These are phyloP conservation scores for Aristolochia californica DNA, from an alignment of 164 flowering plant genomes.

Conservation along the genomic window DNA sequence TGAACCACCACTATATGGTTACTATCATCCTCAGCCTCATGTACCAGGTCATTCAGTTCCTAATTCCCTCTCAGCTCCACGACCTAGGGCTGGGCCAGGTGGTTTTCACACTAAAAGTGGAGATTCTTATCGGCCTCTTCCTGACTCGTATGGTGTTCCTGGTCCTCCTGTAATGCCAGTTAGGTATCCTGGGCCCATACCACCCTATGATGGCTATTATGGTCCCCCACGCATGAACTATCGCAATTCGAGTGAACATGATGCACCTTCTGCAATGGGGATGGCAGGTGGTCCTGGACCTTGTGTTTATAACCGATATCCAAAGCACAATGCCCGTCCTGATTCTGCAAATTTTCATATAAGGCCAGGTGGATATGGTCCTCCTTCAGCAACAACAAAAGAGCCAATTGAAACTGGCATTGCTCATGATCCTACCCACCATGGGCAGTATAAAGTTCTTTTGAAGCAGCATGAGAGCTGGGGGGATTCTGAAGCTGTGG, in stretches of 20 bases:
- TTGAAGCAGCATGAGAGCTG: conserved; percentile 55
- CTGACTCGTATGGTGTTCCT: conserved; percentile 43
- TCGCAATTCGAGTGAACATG: conserved; percentile 52
- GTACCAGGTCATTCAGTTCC: conserved; percentile 44
- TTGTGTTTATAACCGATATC: conserved; percentile 38
- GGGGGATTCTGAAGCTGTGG: conserved; percentile 38
- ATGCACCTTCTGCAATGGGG: conserved; percentile 24
- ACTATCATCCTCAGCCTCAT: conserved; percentile 45
- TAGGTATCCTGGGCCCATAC: conserved; percentile 62
- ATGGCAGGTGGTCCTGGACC: conserved; percentile 61
- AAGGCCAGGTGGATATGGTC: conserved; percentile 38
- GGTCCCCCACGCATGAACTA: conserved; percentile 63
- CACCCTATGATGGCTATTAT: conserved; percentile 74
- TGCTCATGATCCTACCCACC: conserved; percentile 23
- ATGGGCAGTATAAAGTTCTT: conserved; percentile 50
- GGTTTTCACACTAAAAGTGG: conserved; percentile 55
- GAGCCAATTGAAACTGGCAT: conserved; percentile 44
- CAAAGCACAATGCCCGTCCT: conserved; percentile 33
- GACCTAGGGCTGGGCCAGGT: conserved; percentile 49
- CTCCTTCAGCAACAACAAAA: conserved; percentile 20
- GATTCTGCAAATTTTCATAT: conserved; percentile 38
- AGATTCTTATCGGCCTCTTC: conserved; percentile 59
- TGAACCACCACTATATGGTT: conserved; percentile 55
- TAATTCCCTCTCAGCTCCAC: conserved; percentile 49
- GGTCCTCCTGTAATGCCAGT: conserved; percentile 63